These are phyloP conservation scores for Vaccinium darrowii DNA, from an alignment of 148 eudicot genomes.

Conservation along the genomic window DNA sequence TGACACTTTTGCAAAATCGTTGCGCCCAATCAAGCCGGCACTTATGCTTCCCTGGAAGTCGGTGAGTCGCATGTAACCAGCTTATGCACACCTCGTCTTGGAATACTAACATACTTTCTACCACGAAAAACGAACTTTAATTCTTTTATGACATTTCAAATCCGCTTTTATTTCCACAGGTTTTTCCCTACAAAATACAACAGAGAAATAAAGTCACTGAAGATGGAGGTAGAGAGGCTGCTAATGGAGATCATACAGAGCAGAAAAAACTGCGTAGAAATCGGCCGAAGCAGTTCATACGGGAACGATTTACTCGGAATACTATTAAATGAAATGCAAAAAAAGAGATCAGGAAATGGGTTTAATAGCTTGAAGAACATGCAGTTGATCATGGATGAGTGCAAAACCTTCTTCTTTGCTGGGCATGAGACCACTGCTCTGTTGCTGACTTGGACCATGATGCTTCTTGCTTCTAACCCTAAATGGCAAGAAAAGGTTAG, in stretches of 20 bases:
- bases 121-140: too few species aligned
- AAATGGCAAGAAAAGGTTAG: conserved; percentile 75
- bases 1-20: conserved; percentile 56
- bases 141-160: too few species aligned
- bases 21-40: conserved; percentile 87
- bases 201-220: conserved; percentile 70
- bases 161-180: conserved; percentile 27
- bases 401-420: conserved; percentile 85
- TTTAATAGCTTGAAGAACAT: conserved; percentile 39
- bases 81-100: too few species aligned
- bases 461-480: conserved; percentile 78
- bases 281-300: conserved; percentile 67
- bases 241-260: conserved; percentile 81
- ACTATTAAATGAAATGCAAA: conserved; percentile 69
- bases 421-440: conserved; percentile 87
- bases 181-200: conserved; percentile 93
- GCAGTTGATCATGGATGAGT: conserved; percentile 89
- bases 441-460: conserved; percentile 80
- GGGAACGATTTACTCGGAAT: conserved; percentile 83
- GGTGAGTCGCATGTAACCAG: conserved; percentile 30
- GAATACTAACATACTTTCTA: too few species aligned
- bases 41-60: conserved; percentile 82
- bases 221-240: conserved; percentile 66
- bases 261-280: conserved; percentile 57
- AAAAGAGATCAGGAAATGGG: conserved; percentile 34